Evolutionary conservation across 345 rosid species (phyloP).

Genomic region (Aegle marmelos): DNA sequence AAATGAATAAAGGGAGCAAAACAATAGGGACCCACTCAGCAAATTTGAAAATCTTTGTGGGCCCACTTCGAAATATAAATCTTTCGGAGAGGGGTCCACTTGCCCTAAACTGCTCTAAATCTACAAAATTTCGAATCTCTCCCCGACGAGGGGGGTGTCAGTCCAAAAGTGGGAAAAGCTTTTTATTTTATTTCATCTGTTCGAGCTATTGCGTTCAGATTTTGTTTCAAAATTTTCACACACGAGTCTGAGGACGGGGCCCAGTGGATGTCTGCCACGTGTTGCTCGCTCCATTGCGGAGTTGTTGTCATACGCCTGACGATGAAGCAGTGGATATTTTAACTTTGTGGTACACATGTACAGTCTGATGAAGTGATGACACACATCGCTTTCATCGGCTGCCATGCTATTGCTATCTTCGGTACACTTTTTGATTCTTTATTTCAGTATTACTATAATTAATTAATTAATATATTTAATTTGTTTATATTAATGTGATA

Average conservation of each 20-base stretch:
- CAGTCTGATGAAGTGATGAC: constrained; percentile 8
- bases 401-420: not conserved
- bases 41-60: constrained; percentile 17
- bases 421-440: not conserved
- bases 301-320: not conserved
- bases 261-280: constrained; percentile 16
- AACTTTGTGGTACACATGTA: constrained; percentile 4
- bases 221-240: not conserved
- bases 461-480: too few relatives aligned
- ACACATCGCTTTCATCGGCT: not conserved
- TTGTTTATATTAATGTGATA: too few relatives aligned
- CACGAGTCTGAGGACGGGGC: not conserved
- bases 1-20: constrained; percentile 11
- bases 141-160: not conserved
- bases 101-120: constrained; percentile 4
- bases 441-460: not conserved
- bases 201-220: too few relatives aligned
- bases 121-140: constrained; percentile 28
- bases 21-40: not conserved
- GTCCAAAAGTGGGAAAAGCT: not conserved
- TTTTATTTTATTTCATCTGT: not conserved
- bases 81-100: constrained; percentile 13
- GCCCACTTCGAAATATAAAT: constrained; percentile 7
- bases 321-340: not conserved
- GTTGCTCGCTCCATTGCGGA: not conserved